A percentile compares a stretch with the other conserved stretches of the same genome.
phyloP scores from a whole-genome alignment of 768 basidiomycete genomes.

The Scleroderma citrinum region DNA sequence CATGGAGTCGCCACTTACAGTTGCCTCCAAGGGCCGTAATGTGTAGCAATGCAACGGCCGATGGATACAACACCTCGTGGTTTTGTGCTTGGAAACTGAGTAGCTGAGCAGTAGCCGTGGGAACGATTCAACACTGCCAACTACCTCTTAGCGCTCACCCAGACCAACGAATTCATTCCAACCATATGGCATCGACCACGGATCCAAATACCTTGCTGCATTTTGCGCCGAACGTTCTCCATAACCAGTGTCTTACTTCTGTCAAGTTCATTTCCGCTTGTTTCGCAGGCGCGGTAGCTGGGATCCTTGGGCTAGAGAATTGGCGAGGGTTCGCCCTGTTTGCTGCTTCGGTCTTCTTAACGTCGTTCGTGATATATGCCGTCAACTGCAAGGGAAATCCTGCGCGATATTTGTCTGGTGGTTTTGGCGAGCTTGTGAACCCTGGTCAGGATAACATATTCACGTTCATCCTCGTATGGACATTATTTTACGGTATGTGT shows the following conservation, averaged over 20 bases:
- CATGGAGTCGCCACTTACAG: no score
- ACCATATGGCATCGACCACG: conserved; percentile 42
- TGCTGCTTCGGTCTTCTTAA: conserved; percentile 57
- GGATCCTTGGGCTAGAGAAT: conserved; percentile 85
- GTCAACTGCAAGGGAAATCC: conserved; percentile 71
- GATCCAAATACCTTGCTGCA: conserved; percentile 53
- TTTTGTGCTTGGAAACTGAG: no score
- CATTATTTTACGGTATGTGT: conserved; percentile 79
- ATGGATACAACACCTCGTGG: no score
- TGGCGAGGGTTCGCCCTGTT: conserved; percentile 80
- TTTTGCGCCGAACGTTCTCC: conserved; percentile 60
- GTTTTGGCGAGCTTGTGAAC: conserved; percentile 63
- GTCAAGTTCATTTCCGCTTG: conserved; percentile 80
- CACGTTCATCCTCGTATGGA: conserved; percentile 92
- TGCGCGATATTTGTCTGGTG: conserved; percentile 55
- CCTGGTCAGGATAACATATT: conserved; percentile 89
- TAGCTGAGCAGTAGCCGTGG: no score
- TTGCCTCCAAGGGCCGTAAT: no score
- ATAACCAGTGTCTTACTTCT: conserved; percentile 54
- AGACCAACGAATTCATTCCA: no score
- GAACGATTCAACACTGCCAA: no score
- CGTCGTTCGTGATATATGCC: conserved; percentile 55
- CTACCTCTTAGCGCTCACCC: no score
- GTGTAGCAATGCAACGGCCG: no score
- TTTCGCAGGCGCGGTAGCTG: conserved; percentile 83